Evolutionary conservation across 78 protist species (phyloP), one percentile per base, ranked within the genome.

Genomic region (Speleostelium caveatum): DNA sequence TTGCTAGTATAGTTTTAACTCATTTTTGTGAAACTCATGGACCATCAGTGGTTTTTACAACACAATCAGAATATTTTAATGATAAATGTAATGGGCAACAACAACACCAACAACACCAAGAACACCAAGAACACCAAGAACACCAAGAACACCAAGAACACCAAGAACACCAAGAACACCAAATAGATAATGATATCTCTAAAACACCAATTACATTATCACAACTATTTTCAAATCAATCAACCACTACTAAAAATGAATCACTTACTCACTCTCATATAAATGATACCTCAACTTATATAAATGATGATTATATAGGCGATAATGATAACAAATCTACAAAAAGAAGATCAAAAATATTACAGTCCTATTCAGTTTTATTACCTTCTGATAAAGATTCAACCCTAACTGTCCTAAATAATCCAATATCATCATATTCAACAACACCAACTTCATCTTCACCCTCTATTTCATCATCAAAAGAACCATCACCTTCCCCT

Each of bases 1-100:
- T n/a, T n/a, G n/a, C n/a, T n/a, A n/a, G n/a, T n/a, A n/a, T 75
- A 7, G 92, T 80, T 6, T 32, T 80, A 0, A 80, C 89, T 19
- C 89, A 80, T 68, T 80, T 80, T 30, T 80, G 89, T 58, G 89
- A 80, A 41, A 68, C 89, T 14, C 89, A 80, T 80, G 89, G 89
- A 12, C 89, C 89, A 17, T 80, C 89, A 0, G 89, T 80, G 0
- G 77, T 80, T 28, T 80, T 80, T 56, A 80, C 89, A 26, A 80
- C 89, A 28, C 89, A 80, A 26, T 36, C 89, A 2, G 89, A 80
- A 41, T 45, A 24, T 66, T 28, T 68, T 8, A 21, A 22, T 32
- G 51, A n/a, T 5, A 3, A 35, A 39, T 5, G 56, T 0, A 3
- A n/a, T 3, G 17, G 42, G n/a, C 56, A 41, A 30, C 85, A 28